Evolutionary conservation across 768 basidiomycete species (phyloP), one percentile per base, ranked within the genome.

Genomic region (Boletus barrowsii): DNA sequence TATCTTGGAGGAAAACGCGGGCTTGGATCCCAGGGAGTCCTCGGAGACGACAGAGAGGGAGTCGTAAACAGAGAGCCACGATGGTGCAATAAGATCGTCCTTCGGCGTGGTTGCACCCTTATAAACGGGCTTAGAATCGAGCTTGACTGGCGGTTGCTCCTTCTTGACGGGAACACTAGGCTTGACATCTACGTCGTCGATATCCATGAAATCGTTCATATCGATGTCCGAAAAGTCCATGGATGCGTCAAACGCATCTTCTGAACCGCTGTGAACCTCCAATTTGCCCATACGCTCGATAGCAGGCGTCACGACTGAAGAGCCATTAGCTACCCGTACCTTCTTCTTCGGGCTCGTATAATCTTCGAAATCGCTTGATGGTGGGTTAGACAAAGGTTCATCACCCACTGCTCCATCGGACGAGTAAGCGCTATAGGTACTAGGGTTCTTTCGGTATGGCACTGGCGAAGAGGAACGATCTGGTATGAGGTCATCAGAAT

Each of bases 31-130:
- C 26, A 88, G 70, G 1, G 77, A 73, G 20, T 90, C 89, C 26
- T 83, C 78, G 5, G 79, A 69, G 13, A 79, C 75, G 24, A 90
- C 84, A 1, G 76, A 75, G 4, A 90, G 77, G 5, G 87, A 82
- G 58, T 91, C 86, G 56, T 90, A 88, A 5, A 90, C 77, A 11
- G 86, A 82, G 14, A 90, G 74, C 90, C 90, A 92, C 0, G 83
- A 73, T 0, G 86, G 83, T 30, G 76, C 72, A 0, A 68, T 61
- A 32, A 80, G 75, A 5, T 75, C 63, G 41, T 81, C 81, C 61
- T 79, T 81, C 54, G 72, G 72, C 35, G 57, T 44, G 10, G 48
- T 53, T 10, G 42, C 40, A 18, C 7, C 24, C 17, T 42, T 51
- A 2, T 14, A 8, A n/a, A 30, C 29, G 6, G 62, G 59, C 43